Base-by-base conservation (phyloP, 176 grass and related monocot genomes). In the Areca catechu region DNA sequence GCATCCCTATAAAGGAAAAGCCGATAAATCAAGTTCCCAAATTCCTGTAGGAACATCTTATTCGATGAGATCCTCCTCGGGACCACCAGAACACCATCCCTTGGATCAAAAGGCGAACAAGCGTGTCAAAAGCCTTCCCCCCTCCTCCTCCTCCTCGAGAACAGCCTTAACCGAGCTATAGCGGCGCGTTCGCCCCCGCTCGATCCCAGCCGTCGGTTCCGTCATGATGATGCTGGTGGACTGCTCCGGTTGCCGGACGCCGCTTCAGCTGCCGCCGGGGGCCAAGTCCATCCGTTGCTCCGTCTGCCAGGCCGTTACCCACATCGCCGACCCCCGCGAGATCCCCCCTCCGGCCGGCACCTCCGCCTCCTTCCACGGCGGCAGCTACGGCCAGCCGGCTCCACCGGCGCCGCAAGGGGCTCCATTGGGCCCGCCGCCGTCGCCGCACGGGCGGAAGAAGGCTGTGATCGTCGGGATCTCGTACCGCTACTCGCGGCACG, bases 381-480 rank as follows among this genome's bases (percentile, higher is more conserved):
- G 51, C 15, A 15, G 34, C 34, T 43, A 43, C 10, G 34, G 34
- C 34, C 34, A 63, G 1, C 54, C 55, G 5, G 5, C 22, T 4
- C 71, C 49, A 16, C 64, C 63, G 4, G 18, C 60, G 22, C 23
- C 10, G 48, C 71, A 73, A 18, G 81, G 62, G 0, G 64, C 82
- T 68, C 83, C 77, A 1, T 75, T 68, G 64, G 60, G 65, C 1
- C 68, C 93, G 0, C 83, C 93, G 16, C 83, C 87, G 69, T 66
- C 87, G 16, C 74, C 63, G 53, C 87, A 98, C 66, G 93, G 93
- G n/a, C 57, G 78, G 69, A 97, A 92, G 79, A 74, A 84, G 43
- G 93, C 93, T 30, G 93, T 98, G 58, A 84, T 98, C 53, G 79
- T 77, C 81, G 93, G 93, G 63, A 98, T 98, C 65, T 98, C 93